Percentiles rank a stretch among this genome's conserved stretches.
Conservation (phyloP, 768 basidiomycete genomes). For the Butyriboletus loyo region DNA sequence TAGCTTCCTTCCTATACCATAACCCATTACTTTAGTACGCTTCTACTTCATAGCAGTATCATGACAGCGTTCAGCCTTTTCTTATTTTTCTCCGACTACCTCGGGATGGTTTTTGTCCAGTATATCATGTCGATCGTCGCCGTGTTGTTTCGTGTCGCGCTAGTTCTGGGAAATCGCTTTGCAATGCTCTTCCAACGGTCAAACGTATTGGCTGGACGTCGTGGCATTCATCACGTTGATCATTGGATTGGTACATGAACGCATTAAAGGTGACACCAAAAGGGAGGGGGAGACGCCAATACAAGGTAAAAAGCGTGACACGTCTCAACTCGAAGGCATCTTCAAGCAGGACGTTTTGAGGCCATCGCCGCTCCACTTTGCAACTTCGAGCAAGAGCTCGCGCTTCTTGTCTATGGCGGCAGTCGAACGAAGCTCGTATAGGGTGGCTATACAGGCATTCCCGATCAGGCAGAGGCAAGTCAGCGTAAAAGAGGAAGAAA, state of each 20-base stretch:
- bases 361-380: slow-evolving; percentile 86
- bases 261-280: neutral
- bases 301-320: neutral
- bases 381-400: slow-evolving; percentile 67
- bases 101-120: slow-evolving; percentile 15
- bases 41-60: slow-evolving; percentile 10
- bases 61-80: neutral
- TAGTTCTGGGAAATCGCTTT: slow-evolving; percentile 21
- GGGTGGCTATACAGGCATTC: slow-evolving; percentile 46
- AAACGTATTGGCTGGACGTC: neutral
- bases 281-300: neutral
- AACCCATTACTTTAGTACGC: slow-evolving; percentile 12
- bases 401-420: slow-evolving; percentile 75
- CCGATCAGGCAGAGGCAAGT: neutral
- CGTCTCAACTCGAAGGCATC: slow-evolving; percentile 56
- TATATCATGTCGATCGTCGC: slow-evolving; percentile 22
- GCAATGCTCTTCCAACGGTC: slow-evolving; percentile 3
- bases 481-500: neutral
- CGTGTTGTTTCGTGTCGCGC: slow-evolving; percentile 25
- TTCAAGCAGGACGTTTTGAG: slow-evolving; percentile 74
- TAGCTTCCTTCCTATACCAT: neutral
- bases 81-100: neutral
- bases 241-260: neutral
- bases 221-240: neutral
- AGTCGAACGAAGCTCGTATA: slow-evolving; percentile 78